phyloP scores from a whole-genome alignment of 202 grass and related monocot species.

The Digitaria exilis region DNA sequence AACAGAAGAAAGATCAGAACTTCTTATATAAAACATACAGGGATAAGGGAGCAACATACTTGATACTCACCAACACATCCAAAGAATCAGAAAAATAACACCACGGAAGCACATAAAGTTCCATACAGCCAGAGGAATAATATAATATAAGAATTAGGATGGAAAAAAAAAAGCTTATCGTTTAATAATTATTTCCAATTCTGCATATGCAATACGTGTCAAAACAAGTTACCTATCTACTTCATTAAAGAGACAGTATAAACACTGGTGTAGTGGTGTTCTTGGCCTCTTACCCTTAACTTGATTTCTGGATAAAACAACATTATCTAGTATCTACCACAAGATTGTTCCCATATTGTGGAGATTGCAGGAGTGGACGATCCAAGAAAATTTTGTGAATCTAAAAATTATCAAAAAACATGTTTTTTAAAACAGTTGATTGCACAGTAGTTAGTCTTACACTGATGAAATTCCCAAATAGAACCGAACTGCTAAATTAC shows the following conservation, averaged over 20 bases:
- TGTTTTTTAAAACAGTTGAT: not conserved
- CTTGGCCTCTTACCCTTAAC: not conserved
- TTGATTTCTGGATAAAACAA: not conserved
- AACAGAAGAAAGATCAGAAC: conserved; percentile 5
- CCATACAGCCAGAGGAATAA: not conserved
- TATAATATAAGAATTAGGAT: not conserved
- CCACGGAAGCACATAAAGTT: not conserved
- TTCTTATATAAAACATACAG: not conserved
- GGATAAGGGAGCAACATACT: not conserved
- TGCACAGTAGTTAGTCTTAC: not conserved
- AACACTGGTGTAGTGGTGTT: not conserved
- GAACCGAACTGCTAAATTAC: not conserved
- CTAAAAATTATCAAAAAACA: not conserved
- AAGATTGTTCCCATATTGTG: not conserved
- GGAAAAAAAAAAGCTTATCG: not conserved
- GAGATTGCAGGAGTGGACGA: not conserved
- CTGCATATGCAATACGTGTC: not conserved
- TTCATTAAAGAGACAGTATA: not conserved
- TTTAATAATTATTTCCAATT: not conserved
- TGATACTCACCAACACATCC: not conserved
- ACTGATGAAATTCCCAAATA: not conserved
- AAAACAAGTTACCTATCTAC: not conserved
- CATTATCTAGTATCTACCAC: not conserved
- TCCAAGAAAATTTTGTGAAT: not conserved
- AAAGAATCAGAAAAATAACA: not conserved